Conservation (phyloP, 2,329 filamentous ascomycete species). For the Knufia petricola region DNA sequence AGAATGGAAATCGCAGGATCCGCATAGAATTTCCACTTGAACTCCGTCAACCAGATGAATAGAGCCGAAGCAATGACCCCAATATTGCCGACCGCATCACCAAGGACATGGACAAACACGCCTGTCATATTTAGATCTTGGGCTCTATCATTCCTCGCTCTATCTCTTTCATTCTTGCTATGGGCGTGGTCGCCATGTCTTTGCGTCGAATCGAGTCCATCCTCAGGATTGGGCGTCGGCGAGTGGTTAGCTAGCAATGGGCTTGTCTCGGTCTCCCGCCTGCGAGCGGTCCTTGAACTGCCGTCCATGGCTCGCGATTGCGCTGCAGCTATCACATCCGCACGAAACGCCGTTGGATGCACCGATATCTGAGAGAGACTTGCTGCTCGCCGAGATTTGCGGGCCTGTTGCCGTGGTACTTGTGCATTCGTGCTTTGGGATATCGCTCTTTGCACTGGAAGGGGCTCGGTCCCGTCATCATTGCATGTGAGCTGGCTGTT, state of each 20-base stretch:
- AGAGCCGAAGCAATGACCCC: slow-evolving; percentile 54
- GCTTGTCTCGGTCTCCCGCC: background rate
- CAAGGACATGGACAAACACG: slow-evolving; percentile 52
- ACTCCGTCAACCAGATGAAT: slow-evolving; percentile 82
- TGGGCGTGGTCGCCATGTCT: slow-evolving; percentile 7
- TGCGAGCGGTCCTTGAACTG: background rate
- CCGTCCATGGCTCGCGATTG: background rate
- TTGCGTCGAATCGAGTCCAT: slow-evolving; percentile 2
- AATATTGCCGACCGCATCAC: slow-evolving; percentile 37
- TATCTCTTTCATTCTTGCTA: slow-evolving; percentile 2
- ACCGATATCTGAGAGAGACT: slow-evolving; percentile 7
- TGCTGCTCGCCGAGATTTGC: background rate
- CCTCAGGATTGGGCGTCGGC: background rate
- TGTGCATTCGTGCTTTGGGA: background rate
- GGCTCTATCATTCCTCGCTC: slow-evolving; percentile 22
- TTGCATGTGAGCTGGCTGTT: background rate
- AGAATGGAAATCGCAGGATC: slow-evolving; percentile 86
- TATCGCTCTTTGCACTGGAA: background rate
- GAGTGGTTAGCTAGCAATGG: slow-evolving; percentile 6
- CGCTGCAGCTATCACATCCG: background rate
- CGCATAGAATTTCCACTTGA: slow-evolving; percentile 70
- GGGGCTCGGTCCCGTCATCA: background rate
- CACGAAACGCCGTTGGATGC: background rate
- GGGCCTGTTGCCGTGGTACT: background rate
- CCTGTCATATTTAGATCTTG: slow-evolving; percentile 81